A percentile compares a stretch with the other conserved stretches of the same genome.
These are phyloP conservation scores for Emmonsiellopsis sp. DNA, from an alignment of 2,329 filamentous ascomycete species.

Conservation along the genomic window DNA sequence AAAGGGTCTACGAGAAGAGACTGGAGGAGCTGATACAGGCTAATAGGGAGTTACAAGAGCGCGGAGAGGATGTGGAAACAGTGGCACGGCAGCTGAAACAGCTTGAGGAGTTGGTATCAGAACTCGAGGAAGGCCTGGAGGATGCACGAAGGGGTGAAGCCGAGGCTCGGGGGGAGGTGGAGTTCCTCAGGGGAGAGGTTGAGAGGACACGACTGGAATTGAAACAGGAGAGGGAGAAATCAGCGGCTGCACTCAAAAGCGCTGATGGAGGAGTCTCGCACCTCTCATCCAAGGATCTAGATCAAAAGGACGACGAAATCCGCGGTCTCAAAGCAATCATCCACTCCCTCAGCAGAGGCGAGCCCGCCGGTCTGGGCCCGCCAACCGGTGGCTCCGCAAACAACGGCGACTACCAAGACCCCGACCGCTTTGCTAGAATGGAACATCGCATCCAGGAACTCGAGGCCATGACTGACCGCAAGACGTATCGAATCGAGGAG, in stretches of 20 bases:
- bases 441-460: slow-evolving; percentile 76
- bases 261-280: slow-evolving; percentile 23
- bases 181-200: slow-evolving; percentile 89
- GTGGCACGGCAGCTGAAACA: slow-evolving; percentile 90
- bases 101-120: slow-evolving; percentile 89
- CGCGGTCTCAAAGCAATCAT: slow-evolving; percentile 95
- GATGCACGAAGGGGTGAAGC: slow-evolving; percentile 90
- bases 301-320: slow-evolving; percentile 95
- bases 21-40: slow-evolving; percentile 61
- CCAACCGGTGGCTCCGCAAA: slow-evolving; percentile 21
- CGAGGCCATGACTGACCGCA: slow-evolving; percentile 62
- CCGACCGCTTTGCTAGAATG: slow-evolving; percentile 54
- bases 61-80: slow-evolving; percentile 80
- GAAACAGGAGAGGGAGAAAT: slow-evolving; percentile 77
- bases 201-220: slow-evolving; percentile 84
- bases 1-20: slow-evolving; percentile 75
- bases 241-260: slow-evolving; percentile 52
- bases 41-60: slow-evolving; percentile 70
- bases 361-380: slow-evolving; percentile 16
- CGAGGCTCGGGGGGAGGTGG: slow-evolving; percentile 89
- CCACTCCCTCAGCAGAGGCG: slow-evolving; percentile 74
- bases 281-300: slow-evolving; percentile 60
- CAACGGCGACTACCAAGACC: slow-evolving; percentile 43
- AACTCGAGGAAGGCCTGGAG: slow-evolving; percentile 92
- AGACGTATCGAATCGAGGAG: slow-evolving; percentile 68